Conservation (phyloP, 306 rosid species). For the Medicago arabica region DNA sequence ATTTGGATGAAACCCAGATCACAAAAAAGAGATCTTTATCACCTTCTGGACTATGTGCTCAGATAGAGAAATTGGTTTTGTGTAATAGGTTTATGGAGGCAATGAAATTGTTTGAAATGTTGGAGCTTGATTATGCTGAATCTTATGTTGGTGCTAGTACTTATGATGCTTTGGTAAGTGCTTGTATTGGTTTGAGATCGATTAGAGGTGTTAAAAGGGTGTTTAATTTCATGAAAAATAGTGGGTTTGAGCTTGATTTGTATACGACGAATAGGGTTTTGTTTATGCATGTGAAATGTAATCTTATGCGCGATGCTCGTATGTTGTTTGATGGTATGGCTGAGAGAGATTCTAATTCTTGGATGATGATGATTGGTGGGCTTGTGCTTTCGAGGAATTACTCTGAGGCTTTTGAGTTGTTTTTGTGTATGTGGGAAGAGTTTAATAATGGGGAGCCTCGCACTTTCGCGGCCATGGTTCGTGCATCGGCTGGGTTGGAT, state of each 20-base stretch:
- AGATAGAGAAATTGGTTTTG: constrained; percentile 79
- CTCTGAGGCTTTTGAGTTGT: constrained; percentile 63
- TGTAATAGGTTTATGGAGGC: constrained; percentile 62
- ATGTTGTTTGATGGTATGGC: constrained; percentile 70
- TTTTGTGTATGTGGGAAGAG: constrained; percentile 73
- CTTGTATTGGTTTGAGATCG: constrained; percentile 72
- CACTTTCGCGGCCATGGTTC: constrained; percentile 66
- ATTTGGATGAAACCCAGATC: constrained; percentile 42
- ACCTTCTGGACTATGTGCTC: constrained; percentile 58
- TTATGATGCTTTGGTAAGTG: constrained; percentile 71
- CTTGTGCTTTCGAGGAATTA: constrained; percentile 71
- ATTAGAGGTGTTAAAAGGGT: constrained; percentile 76
- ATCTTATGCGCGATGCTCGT: constrained; percentile 74
- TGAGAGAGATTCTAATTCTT: constrained; percentile 59
- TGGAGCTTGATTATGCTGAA: constrained; percentile 64
- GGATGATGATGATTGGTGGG: constrained; percentile 70
- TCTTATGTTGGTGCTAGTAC: constrained; percentile 60
- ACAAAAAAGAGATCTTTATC: constrained; percentile 35
- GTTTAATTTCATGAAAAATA: constrained; percentile 53
- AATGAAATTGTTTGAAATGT: constrained; percentile 78
- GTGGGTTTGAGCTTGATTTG: constrained; percentile 70
- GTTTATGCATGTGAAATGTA: constrained; percentile 76
- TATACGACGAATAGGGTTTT: constrained; percentile 76
- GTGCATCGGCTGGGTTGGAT: constrained; percentile 75
- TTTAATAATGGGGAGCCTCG: constrained; percentile 57